Evolutionary conservation across 2,329 filamentous ascomycete genomes (phyloP).

Genomic region (Raffaelea albimanens): DNA sequence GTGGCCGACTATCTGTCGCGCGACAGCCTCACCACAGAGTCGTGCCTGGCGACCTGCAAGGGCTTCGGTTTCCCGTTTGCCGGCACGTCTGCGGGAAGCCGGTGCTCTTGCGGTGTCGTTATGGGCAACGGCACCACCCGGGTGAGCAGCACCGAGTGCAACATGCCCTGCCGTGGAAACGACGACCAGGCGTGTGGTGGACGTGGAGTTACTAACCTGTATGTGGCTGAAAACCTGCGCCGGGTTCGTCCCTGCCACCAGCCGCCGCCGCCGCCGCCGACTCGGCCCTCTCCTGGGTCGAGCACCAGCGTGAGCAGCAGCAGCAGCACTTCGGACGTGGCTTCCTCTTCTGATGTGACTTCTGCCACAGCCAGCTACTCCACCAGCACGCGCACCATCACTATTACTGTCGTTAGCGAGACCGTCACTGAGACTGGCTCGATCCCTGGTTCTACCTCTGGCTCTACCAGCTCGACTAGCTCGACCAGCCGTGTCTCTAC

Average conservation of each 20-base stretch:
- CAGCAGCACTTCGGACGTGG: too few relatives aligned
- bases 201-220: constrained; percentile 30
- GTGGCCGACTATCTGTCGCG: constrained; percentile 26
- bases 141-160: constrained; percentile 31
- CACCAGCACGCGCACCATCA: too few relatives aligned
- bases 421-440: too few relatives aligned
- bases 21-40: constrained; percentile 29
- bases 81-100: constrained; percentile 34
- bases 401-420: too few relatives aligned
- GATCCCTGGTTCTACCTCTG: too few relatives aligned
- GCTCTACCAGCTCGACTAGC: too few relatives aligned
- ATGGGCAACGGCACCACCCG: constrained; percentile 36
- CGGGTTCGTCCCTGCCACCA: background rate
- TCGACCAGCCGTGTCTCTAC: too few relatives aligned
- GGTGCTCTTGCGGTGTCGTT: constrained; percentile 43
- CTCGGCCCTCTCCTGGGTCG: background rate
- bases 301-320: background rate
- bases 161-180: constrained; percentile 42
- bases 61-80: constrained; percentile 36
- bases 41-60: constrained; percentile 33
- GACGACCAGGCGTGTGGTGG: constrained; percentile 32
- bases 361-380: too few relatives aligned
- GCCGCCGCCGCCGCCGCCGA: background rate
- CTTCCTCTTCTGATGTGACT: too few relatives aligned
- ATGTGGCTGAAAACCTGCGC: constrained; percentile 34